phyloP scores from a whole-genome alignment of 352 stramenopile genomes.

The Globisporangium barbulae region DNA sequence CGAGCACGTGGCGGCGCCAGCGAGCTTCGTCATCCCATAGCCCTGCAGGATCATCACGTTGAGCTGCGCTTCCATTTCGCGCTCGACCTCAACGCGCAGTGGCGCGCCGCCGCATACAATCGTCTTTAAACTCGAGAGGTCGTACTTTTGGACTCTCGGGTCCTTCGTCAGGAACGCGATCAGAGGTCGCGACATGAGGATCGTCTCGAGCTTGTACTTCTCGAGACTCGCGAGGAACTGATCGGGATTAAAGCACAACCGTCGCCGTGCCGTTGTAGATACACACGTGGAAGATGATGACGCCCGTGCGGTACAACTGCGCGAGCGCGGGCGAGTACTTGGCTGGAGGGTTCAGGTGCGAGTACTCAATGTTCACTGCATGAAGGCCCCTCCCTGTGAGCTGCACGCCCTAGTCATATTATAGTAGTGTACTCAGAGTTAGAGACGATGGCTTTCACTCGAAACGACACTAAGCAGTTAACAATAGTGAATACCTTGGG shows the following conservation, averaged over 20 bases:
- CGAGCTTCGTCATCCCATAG: slow-evolving; percentile 57
- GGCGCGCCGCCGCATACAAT: slow-evolving; percentile 82
- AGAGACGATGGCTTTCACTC: too few relatives aligned
- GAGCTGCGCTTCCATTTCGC: slow-evolving; percentile 51
- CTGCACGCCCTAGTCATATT: slow-evolving; percentile 58
- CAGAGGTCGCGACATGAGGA: slow-evolving; percentile 82
- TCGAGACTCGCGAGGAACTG: slow-evolving; percentile 76
- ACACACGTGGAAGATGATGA: slow-evolving; percentile 64
- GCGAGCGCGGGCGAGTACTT: slow-evolving; percentile 77
- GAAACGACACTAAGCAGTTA: too few relatives aligned
- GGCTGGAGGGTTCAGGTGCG: slow-evolving; percentile 30
- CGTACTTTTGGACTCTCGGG: slow-evolving; percentile 84
- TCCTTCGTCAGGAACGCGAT: slow-evolving; percentile 80
- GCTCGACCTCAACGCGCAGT: slow-evolving; percentile 67
- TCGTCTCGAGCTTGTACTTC: slow-evolving; percentile 52
- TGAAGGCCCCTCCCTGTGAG: slow-evolving; percentile 81
- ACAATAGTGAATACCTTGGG: slow-evolving; percentile 41
- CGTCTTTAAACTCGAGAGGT: slow-evolving; percentile 65
- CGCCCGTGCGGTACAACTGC: slow-evolving; percentile 95
- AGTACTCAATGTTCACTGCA: slow-evolving; percentile 60
- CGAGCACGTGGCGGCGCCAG: slow-evolving; percentile 2
- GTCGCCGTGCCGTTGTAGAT: slow-evolving; percentile 60
- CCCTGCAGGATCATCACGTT: slow-evolving; percentile 32
- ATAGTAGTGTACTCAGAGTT: background rate
- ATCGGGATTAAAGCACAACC: slow-evolving; percentile 87